phyloP scores from a whole-genome alignment of 208 protist species.

The Angomonas ambiguus region DNA sequence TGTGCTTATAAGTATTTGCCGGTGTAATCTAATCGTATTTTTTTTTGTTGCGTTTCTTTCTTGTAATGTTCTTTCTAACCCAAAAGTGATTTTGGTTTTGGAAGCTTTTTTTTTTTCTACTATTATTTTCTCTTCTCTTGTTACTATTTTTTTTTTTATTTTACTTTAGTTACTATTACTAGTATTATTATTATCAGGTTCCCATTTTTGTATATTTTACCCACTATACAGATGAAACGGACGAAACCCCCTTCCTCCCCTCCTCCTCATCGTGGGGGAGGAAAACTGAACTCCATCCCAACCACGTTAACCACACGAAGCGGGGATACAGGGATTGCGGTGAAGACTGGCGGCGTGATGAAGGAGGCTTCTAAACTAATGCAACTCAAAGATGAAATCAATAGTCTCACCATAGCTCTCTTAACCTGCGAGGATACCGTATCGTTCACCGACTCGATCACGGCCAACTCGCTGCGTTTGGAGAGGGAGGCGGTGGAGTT shows the following conservation, averaged over 20 bases:
- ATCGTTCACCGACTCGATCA: background rate
- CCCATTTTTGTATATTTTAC: too few relatives aligned
- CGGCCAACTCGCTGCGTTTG: background rate
- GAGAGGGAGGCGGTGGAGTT: constrained; percentile 15
- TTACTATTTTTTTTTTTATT: background rate
- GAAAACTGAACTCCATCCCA: too few relatives aligned
- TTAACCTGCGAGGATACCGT: background rate
- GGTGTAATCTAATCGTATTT: background rate
- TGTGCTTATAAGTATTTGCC: background rate
- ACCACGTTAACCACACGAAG: background rate
- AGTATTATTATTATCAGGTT: too few relatives aligned
- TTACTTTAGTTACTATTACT: too few relatives aligned
- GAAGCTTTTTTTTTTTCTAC: background rate
- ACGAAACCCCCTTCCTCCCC: background rate
- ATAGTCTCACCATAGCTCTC: constrained; percentile 4
- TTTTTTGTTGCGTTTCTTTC: constrained; percentile 5
- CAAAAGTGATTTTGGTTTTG: constrained; percentile 10
- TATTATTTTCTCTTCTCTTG: constrained; percentile 14
- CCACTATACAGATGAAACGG: too few relatives aligned
- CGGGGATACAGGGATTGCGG: constrained; percentile 1
- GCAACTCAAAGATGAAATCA: background rate
- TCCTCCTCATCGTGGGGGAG: too few relatives aligned
- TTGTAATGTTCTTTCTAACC: too few relatives aligned
- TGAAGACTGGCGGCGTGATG: background rate
- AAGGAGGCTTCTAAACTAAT: background rate